Evolutionary conservation across 2,329 filamentous ascomycete species (phyloP).

Genomic region (Trichoderma sp.): DNA sequence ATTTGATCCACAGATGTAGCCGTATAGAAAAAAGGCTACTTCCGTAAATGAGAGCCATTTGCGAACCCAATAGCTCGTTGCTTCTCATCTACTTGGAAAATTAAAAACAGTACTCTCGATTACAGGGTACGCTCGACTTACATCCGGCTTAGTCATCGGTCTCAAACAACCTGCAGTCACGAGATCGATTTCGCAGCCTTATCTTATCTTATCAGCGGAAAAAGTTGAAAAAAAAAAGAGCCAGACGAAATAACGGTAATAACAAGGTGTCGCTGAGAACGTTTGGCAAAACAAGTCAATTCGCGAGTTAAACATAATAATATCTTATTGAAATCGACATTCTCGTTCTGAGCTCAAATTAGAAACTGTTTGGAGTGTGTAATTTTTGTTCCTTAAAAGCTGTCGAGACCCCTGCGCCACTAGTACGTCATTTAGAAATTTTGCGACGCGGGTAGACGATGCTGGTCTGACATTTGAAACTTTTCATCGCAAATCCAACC

Average conservation of each 20-base stretch:
- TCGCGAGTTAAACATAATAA: neutral
- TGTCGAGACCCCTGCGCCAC: neutral
- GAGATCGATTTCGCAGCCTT: neutral
- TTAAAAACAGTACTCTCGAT: neutral
- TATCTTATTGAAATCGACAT: neutral
- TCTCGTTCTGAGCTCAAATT: neutral
- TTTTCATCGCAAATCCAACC: neutral
- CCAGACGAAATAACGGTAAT: neutral
- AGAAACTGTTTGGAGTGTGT: neutral
- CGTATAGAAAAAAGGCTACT: neutral
- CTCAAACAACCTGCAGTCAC: neutral
- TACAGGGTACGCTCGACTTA: neutral
- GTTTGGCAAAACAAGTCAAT: neutral
- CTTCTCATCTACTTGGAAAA: neutral
- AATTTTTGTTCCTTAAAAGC: neutral
- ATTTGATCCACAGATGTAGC: neutral
- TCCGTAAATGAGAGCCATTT: neutral
- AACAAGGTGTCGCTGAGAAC: neutral
- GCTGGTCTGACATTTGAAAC: neutral
- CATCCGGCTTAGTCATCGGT: neutral
- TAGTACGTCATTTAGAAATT: conserved; percentile 14
- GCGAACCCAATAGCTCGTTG: neutral
- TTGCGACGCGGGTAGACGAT: neutral
- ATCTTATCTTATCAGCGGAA: neutral
- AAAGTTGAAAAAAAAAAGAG: neutral